Percentiles rank a stretch among this genome's conserved stretches.
phyloP scores from a whole-genome alignment of 1,139 yeast genomes.

The Magnusiomyces starmeri region DNA sequence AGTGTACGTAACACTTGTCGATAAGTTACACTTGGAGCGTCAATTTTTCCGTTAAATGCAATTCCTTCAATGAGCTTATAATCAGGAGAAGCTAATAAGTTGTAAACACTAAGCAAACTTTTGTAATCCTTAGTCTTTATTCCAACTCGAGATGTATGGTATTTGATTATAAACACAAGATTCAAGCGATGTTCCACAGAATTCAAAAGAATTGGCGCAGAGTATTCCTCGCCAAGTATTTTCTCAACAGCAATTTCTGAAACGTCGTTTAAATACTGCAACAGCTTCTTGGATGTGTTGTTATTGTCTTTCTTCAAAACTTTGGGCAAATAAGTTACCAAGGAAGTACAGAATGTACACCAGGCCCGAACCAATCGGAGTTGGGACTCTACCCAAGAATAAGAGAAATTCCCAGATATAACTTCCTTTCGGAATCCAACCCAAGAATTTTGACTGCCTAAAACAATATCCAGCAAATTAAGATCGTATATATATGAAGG shows the following conservation, averaged over 20 bases:
- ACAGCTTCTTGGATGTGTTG: conserved; percentile 28
- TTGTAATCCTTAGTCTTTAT: conserved; percentile 16
- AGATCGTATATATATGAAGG: conserved; percentile 49
- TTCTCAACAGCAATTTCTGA: conserved; percentile 46
- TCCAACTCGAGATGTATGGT: conserved; percentile 36
- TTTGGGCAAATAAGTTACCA: conserved; percentile 38
- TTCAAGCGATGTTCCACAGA: conserved; percentile 60
- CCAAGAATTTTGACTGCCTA: conserved; percentile 48
- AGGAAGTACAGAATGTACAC: conserved; percentile 70
- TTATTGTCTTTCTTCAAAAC: conserved; percentile 18
- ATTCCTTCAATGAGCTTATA: conserved; percentile 20
- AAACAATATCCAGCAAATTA: conserved; percentile 53
- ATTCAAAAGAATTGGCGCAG: conserved; percentile 43
- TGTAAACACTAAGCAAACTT: conserved; percentile 19
- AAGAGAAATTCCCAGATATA: conserved; percentile 52
- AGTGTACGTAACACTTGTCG: conserved; percentile 11
- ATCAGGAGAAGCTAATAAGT: conserved; percentile 23
- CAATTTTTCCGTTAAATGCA: conserved; percentile 10
- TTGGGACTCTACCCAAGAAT: conserved; percentile 63
- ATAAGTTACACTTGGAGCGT: conserved; percentile 9
- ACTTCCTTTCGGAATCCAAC: conserved; percentile 46
- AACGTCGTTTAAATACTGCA: conserved; percentile 33
- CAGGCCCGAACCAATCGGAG: conserved; percentile 62
- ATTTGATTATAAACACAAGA: conserved; percentile 57
- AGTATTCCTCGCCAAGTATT: conserved; percentile 48